Evolutionary conservation across 306 rosid genomes (phyloP).

Genomic region (Cicer cuneatum): DNA sequence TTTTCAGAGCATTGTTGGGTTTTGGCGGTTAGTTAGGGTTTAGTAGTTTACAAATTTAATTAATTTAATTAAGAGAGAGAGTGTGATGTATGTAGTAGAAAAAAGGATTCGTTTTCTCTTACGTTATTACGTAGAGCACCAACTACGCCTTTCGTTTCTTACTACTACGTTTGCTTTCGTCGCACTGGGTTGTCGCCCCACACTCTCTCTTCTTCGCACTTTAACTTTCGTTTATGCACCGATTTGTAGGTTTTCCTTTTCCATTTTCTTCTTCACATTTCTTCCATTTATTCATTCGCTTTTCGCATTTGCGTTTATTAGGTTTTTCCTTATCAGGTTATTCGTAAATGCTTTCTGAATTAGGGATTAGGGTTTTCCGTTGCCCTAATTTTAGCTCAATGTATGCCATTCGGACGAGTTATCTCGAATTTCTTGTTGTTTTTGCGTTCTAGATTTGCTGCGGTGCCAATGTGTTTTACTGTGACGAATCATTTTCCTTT

Average conservation of each 20-base stretch:
- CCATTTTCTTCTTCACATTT: not conserved
- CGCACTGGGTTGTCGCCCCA: conserved; percentile 44
- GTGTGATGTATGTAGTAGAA: not conserved
- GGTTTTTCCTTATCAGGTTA: conserved; percentile 1
- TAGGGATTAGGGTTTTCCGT: conserved; percentile 33
- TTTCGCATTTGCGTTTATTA: not conserved
- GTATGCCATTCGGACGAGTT: not conserved
- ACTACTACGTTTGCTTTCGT: conserved; percentile 14
- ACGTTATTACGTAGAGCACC: conserved; percentile 33
- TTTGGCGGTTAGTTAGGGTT: conserved; percentile 57
- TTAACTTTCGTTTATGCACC: conserved; percentile 33
- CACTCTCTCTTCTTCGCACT: conserved; percentile 14
- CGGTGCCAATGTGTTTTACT: conserved; percentile 27
- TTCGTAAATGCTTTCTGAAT: conserved; percentile 24
- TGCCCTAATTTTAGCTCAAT: conserved; percentile 33
- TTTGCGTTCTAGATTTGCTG: conserved; percentile 28
- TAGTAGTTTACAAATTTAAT: too few relatives aligned
- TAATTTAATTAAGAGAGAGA: conserved; percentile 43
- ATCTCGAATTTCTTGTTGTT: not conserved
- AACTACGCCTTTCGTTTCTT: conserved; percentile 31
- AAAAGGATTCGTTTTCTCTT: not conserved
- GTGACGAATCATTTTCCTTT: not conserved
- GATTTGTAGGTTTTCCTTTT: conserved; percentile 26
- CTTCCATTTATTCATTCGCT: not conserved
- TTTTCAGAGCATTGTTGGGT: conserved; percentile 42